Evolutionary conservation across 2,329 filamentous ascomycete species (phyloP), one percentile per base, ranked within the genome.

Genomic region (Colletotrichum cuscutae): DNA sequence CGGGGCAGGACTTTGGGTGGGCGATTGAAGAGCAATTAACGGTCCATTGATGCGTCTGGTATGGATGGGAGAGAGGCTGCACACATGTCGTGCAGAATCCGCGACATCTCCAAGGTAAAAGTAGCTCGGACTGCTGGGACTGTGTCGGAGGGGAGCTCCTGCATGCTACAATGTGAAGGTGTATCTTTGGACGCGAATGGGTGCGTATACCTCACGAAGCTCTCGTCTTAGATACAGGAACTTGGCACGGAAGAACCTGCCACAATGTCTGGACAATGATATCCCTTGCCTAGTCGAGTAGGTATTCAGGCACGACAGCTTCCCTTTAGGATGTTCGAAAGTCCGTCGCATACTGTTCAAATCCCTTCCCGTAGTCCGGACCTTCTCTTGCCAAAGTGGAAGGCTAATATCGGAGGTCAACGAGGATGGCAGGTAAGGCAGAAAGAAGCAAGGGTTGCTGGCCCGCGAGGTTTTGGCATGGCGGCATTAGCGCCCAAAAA

Each of bases 81-180:
- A 68, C 42, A 69, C 65, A 63, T 62, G 65, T 60, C 69, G 32
- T 69, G 58, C 65, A 72, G 65, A 68, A 53, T 63, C 65, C 64
- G 58, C 24, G 32, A 58, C 52, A 54, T 35, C 35, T 53, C 15
- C 58, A 65, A 65, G 32, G 61, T 42, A 42, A 28, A 32, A 9
- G 24, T 37, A 37, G 5, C 30, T 64, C 61, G n/a, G 15, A 35
- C 13, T 37, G 19, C 46, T 54, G 13, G 12, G 53, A n/a, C 24
- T 54, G 13, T 54, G 11, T 54, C 15, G 13, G 28, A 26, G 61
- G 30, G 52, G n/a, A 37, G 30, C 61, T 35, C 30, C 12, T 64
- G 28, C 61, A 35, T 54, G 26, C 8, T 53, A 26, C 53, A 28
- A 24, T 54, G 54, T 35, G n/a, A 54, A 54, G 30, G 46, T 5